Percentiles rank a stretch among this genome's conserved stretches.
phyloP scores from a whole-genome alignment of 129 eudicot genomes.

The Artemisia argyi region DNA sequence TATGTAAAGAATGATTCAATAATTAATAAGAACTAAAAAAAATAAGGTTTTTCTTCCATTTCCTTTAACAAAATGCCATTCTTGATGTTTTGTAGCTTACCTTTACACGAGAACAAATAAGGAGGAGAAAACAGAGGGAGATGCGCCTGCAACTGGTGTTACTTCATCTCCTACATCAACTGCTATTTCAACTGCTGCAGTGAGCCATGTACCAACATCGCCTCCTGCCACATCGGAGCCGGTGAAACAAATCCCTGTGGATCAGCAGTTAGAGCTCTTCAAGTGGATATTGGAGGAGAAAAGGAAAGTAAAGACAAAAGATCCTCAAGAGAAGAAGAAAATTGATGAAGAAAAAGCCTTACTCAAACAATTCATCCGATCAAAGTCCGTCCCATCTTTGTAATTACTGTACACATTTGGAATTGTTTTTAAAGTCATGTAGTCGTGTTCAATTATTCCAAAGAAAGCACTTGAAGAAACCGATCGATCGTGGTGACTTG shows the following conservation, averaged over 20 bases:
- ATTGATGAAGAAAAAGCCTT: slow-evolving; percentile 90
- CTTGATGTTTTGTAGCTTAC: slow-evolving; percentile 46
- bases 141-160: slow-evolving; percentile 18
- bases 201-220: too few species aligned
- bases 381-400: slow-evolving; percentile 69
- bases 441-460: too few species aligned
- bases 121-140: slow-evolving; percentile 47
- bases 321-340: slow-evolving; percentile 70
- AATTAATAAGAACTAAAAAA: too few species aligned
- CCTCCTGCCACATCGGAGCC: slow-evolving; percentile 40
- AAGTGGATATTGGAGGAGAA: slow-evolving; percentile 98
- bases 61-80: neutral
- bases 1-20: too few species aligned
- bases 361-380: slow-evolving; percentile 80
- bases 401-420: slow-evolving; percentile 23
- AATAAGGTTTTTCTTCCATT: too few species aligned
- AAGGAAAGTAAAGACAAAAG: slow-evolving; percentile 77
- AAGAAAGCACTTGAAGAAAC: too few species aligned
- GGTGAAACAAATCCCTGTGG: slow-evolving; percentile 59
- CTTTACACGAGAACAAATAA: slow-evolving; percentile 54
- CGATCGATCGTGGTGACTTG: too few species aligned
- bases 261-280: slow-evolving; percentile 77
- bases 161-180: slow-evolving; percentile 37
- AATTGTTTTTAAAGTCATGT: too few species aligned
- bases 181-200: slow-evolving; percentile 32